Percentiles rank a stretch among this genome's conserved stretches.
phyloP scores from a whole-genome alignment of 495 filamentous ascomycete genomes.

The Podospora comata region DNA sequence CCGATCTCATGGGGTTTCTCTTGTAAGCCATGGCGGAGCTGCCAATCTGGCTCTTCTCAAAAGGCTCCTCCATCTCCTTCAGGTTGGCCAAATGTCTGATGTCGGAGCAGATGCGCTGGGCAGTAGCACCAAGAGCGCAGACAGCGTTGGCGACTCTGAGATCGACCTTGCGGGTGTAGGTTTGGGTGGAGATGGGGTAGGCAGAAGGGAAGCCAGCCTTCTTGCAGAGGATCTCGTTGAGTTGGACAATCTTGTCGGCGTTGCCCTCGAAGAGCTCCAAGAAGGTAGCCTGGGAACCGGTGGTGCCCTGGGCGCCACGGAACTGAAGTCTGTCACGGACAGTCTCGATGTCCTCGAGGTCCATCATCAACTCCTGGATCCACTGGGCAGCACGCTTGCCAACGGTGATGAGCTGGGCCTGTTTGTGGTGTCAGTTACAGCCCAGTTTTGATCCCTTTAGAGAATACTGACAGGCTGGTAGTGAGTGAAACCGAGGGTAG shows the following conservation, averaged over 20 bases:
- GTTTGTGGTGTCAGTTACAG: neutral
- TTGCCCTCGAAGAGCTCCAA: conserved; percentile 73
- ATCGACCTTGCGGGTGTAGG: conserved; percentile 72
- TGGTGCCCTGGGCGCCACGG: conserved; percentile 52
- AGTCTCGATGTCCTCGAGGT: conserved; percentile 76
- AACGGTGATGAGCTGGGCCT: conserved; percentile 63
- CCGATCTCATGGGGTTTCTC: conserved; percentile 68
- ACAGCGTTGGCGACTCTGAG: conserved; percentile 76
- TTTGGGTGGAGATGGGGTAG: conserved; percentile 74
- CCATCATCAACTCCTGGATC: conserved; percentile 86
- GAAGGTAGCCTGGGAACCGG: conserved; percentile 63
- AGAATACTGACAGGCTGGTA: conserved; percentile 50
- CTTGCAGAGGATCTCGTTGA: conserved; percentile 69
- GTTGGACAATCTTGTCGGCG: conserved; percentile 69
- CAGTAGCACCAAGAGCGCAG: conserved; percentile 77
- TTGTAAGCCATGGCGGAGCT: conserved; percentile 73
- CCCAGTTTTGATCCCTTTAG: conserved; percentile 1
- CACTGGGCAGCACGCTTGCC: conserved; percentile 73
- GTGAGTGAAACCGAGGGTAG: conserved; percentile 80
- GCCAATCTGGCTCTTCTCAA: conserved; percentile 73
- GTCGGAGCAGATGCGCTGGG: conserved; percentile 64
- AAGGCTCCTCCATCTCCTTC: conserved; percentile 84
- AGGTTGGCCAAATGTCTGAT: conserved; percentile 70
- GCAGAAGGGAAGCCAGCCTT: conserved; percentile 78
- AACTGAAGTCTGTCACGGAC: conserved; percentile 73